A percentile compares a stretch with the other conserved stretches of the same genome.
Conservation (phyloP, 2,329 filamentous ascomycete species). For the Fusarium miscanthi region DNA sequence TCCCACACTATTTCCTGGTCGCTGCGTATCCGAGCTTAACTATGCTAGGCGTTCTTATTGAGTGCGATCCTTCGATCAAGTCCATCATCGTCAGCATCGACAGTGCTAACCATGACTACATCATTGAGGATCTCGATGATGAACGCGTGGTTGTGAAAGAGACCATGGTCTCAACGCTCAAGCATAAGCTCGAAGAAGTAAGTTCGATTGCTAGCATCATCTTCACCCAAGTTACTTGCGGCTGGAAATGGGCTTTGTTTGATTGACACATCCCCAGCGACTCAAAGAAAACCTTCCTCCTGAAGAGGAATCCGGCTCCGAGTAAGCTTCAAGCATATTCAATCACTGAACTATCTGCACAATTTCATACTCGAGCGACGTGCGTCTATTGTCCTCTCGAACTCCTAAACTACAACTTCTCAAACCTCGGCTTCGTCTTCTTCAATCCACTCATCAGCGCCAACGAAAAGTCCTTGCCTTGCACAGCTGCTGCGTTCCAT, state of each 20-base stretch:
- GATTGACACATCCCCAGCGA: conserved; percentile 50
- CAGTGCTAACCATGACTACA: conserved; percentile 74
- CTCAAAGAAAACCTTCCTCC: conserved; percentile 64
- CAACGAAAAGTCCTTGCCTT: conserved; percentile 79
- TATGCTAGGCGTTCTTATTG: conserved; percentile 74
- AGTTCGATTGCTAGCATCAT: conserved; percentile 34
- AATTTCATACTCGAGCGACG: background rate
- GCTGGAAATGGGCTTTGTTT: conserved; percentile 1
- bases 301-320: conserved; percentile 64
- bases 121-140: conserved; percentile 84
- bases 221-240: background rate
- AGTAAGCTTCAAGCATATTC: conserved; percentile 45
- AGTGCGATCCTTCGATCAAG: conserved; percentile 89
- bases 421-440: conserved; percentile 84
- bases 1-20: background rate
- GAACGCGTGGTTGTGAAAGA: conserved; percentile 80
- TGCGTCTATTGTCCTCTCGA: background rate
- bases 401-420: conserved; percentile 72
- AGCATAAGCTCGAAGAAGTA: conserved; percentile 76
- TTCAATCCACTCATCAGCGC: conserved; percentile 81
- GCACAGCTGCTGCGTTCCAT: conserved; percentile 88
- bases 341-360: background rate
- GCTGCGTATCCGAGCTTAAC: background rate
- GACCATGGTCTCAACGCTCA: conserved; percentile 75
- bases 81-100: conserved; percentile 85